Evolutionary conservation across 2,329 filamentous ascomycete genomes (phyloP).

Genomic region (Xylariales sp.): DNA sequence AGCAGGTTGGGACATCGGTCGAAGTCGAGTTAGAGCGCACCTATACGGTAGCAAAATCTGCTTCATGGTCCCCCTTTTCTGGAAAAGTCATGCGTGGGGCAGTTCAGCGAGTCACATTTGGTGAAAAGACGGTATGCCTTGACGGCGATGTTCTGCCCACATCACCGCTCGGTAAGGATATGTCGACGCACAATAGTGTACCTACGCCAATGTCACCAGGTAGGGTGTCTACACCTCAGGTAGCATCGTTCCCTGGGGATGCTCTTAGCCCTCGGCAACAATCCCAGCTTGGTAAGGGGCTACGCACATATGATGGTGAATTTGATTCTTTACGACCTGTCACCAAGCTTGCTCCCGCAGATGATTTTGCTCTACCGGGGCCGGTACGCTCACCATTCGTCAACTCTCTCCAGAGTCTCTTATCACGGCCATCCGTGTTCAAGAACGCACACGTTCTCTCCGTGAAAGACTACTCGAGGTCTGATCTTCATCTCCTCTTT

Average conservation of each 20-base stretch:
- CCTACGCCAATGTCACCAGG: conserved; percentile 65
- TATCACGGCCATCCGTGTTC: conserved; percentile 82
- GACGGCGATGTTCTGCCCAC: conserved; percentile 73
- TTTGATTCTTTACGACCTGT: conserved; percentile 44
- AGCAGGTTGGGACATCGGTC: conserved; percentile 77
- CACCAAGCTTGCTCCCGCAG: conserved; percentile 49
- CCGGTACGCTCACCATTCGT: conserved; percentile 64
- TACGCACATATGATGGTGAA: conserved; percentile 53
- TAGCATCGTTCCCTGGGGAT: conserved; percentile 52
- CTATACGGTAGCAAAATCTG: conserved; percentile 65
- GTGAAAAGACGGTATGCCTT: conserved; percentile 78
- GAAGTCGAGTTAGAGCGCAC: conserved; percentile 82
- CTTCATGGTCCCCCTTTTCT: conserved; percentile 77
- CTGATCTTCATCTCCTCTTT: conserved; percentile 92
- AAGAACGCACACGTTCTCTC: conserved; percentile 91
- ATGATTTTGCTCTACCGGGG: conserved; percentile 60
- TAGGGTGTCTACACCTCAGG: conserved; percentile 63
- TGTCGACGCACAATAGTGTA: conserved; percentile 74
- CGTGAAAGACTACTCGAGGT: conserved; percentile 87
- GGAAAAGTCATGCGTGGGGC: conserved; percentile 76
- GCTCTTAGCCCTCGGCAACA: conserved; percentile 51
- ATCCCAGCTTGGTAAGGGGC: conserved; percentile 49
- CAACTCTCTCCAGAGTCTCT: conserved; percentile 75
- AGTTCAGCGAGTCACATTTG: conserved; percentile 80
- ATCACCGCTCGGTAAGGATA: conserved; percentile 74